phyloP scores from a whole-genome alignment of 2,329 filamentous ascomycete species.

The Exophiala bonariae region DNA sequence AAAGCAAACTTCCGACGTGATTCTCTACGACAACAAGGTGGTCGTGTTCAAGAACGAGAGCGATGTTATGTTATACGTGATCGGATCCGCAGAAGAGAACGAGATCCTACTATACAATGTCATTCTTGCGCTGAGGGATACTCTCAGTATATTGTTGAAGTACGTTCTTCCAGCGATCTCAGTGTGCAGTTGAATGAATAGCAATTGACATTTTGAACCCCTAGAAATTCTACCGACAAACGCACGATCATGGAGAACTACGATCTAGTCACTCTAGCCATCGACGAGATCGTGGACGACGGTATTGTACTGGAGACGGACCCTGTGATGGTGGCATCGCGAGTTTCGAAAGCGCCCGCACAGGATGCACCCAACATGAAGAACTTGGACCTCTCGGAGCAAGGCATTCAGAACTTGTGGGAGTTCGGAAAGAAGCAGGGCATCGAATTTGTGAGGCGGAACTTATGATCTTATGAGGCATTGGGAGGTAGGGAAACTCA shows the following conservation, averaged over 20 bases:
- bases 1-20: constrained; percentile 93
- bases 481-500: no score
- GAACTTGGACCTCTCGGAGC: constrained; percentile 92
- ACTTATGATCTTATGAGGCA: constrained; percentile 20
- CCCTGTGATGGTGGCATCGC: constrained; percentile 86
- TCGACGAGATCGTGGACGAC: constrained; percentile 94
- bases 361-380: constrained; percentile 86
- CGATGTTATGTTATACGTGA: constrained; percentile 94
- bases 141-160: constrained; percentile 89
- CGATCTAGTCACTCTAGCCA: constrained; percentile 87
- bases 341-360: constrained; percentile 87
- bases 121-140: constrained; percentile 84
- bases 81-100: constrained; percentile 90
- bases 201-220: constrained; percentile 4
- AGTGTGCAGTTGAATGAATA: background rate
- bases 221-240: constrained; percentile 83
- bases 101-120: constrained; percentile 96
- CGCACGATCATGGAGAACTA: constrained; percentile 98
- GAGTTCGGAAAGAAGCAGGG: constrained; percentile 91
- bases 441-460: constrained; percentile 82
- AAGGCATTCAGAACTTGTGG: constrained; percentile 90
- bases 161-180: constrained; percentile 43
- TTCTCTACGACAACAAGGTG: constrained; percentile 94
- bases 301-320: constrained; percentile 98
- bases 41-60: constrained; percentile 98